phyloP scores from a whole-genome alignment of 1,284 basidiomycete species.

The Fomitopsis pinicola region DNA sequence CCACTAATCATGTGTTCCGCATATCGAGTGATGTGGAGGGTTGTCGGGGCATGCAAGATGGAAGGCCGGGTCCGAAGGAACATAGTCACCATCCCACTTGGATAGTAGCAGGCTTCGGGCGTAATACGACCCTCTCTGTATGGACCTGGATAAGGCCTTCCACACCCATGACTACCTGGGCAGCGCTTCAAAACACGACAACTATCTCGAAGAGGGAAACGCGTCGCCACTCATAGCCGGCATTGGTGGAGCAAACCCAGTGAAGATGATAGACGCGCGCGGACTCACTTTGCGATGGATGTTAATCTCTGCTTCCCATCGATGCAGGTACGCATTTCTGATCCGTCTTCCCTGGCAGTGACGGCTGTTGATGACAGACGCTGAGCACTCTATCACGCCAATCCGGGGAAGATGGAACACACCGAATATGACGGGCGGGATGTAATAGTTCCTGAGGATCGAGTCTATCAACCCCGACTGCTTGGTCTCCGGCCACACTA shows the following conservation, averaged over 20 bases:
- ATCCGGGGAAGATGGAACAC: conserved; percentile 11
- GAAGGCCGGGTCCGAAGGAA: no score
- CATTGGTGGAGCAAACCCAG: background rate
- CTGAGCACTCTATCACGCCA: background rate
- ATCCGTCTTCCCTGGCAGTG: conserved; percentile 48
- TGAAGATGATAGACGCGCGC: background rate
- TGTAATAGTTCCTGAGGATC: conserved; percentile 38
- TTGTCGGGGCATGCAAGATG: no score
- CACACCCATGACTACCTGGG: no score
- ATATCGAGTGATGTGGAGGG: no score
- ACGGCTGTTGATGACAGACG: conserved; percentile 32
- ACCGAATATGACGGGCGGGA: conserved; percentile 68
- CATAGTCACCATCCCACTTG: no score
- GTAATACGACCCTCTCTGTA: no score
- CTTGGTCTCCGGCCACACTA: conserved; percentile 50
- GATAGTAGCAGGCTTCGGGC: no score
- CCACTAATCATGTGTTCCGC: no score
- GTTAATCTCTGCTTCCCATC: conserved; percentile 80
- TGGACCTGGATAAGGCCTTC: no score
- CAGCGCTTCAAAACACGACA: no score
- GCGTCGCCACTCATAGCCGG: no score
- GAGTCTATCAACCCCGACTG: conserved; percentile 38
- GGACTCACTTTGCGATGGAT: conserved; percentile 54
- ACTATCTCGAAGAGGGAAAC: no score
- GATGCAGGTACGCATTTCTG: conserved; percentile 62